Percentiles rank a stretch among this genome's conserved stretches.
Conservation (phyloP, 257 asterid species). For the Solanum lignicaule region DNA sequence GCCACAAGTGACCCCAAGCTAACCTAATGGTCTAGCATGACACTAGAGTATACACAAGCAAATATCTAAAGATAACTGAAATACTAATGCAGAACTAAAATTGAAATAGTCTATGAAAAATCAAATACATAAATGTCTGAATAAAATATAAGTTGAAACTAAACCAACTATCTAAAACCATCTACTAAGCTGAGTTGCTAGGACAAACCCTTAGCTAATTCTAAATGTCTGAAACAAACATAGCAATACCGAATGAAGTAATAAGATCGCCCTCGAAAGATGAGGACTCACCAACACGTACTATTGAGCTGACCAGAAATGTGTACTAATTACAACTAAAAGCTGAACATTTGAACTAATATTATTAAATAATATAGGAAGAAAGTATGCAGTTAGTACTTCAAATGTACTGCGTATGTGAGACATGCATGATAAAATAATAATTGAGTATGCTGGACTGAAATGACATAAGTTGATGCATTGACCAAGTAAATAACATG, state of each 20-base stretch:
- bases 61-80: background rate
- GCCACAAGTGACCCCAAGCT: background rate
- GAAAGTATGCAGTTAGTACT: background rate
- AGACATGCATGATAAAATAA: background rate
- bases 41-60: background rate
- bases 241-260: background rate
- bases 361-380: no score
- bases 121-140: no score
- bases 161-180: background rate
- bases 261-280: background rate
- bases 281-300: background rate
- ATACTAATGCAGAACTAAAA: background rate
- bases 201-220: background rate
- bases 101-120: no score
- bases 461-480: background rate
- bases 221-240: background rate
- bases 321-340: background rate
- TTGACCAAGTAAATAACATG: background rate
- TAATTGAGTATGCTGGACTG: no score
- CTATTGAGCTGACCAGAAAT: background rate
- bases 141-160: background rate
- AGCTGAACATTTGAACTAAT: background rate
- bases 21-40: background rate
- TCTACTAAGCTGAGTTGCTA: background rate
- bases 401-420: background rate